Evolutionary conservation across 2,329 filamentous ascomycete species (phyloP), one percentile per base, ranked within the genome.

Genomic region (Trichoderma polysporum): DNA sequence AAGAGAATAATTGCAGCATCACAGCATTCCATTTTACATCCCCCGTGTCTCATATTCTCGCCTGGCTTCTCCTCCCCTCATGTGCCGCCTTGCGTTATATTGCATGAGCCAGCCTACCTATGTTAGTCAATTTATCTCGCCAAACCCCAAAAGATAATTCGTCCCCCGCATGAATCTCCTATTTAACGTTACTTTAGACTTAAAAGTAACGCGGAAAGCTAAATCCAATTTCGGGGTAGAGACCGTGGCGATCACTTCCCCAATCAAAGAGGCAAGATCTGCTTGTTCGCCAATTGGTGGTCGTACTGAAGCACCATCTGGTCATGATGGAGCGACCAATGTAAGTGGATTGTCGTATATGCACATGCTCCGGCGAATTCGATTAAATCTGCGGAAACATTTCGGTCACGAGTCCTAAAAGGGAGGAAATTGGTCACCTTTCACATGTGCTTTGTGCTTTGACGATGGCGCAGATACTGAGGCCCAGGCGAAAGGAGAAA

Each of bases 131-230:
- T 27, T 58, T 35, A 45, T 39, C 35, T 58, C 54, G n/a, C 54
- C 54, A 39, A 58, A 22, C 25, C 37, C 22, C n/a, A 45, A 31
- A 47, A 9, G 10, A 22, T 37, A 10, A 47, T 58, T 47, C 56
- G 25, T 59, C 27, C 56, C 56, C 54, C 56, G 56, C 56, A 59
- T 37, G n/a, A 59, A 59, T 13, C 25, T 59, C 56, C 13, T 22
- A 31, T 19, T 4, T 27, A 59, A 59, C 56, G 56, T 59, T 47
- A 47, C 56, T 59, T 59, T 59, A 59, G 56, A 47, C 56, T 59
- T 59, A 47, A 47, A 47, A 29, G n/a, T 17, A 37, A 45, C 39
- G 39, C n/a, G 56, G 37, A 59, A 37, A 29, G 54, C 37, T 19
- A 41, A 29, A 31, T 1, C 9, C 37, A 27, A 19, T 41, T 41